Evolutionary conservation across 805 yeast species (phyloP), one percentile per base, ranked within the genome.

Genomic region (Clavispora santaluciae): DNA sequence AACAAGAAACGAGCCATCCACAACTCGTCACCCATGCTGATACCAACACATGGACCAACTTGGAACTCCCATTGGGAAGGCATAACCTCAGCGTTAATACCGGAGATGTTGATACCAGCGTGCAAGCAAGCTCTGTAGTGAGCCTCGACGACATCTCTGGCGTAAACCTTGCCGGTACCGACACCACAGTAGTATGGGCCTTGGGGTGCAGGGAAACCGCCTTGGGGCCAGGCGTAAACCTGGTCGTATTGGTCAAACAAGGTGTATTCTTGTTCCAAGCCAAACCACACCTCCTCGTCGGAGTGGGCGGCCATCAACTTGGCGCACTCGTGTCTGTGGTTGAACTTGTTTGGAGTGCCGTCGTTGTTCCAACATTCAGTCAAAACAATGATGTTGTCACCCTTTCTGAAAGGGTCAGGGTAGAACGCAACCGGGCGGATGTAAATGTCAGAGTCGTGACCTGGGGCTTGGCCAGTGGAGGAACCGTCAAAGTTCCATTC

Each of bases 101-200:
- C 99, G 40, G 95, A 84, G 54, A 91, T 83, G 63, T 76, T 73
- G 57, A 91, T 68, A 62, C 98, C 98, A 51, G 98, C 83, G 65
- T 86, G 84, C 51, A 91, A 75, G 76, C 97, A 90, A 48, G 99
- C 99, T 68, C 93, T 83, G 85, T 93, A 93, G 76, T 91, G 99
- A 45, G 99, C 98, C 78, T 91, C 99, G 57, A 93, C 89, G 43
- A 91, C 89, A 66, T 93, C 99, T 75, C 99, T 82, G 61, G 97
- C 96, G 68, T 83, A 87, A 50, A 91, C 99, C 75, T 88, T 90
- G 63, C 97, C 96, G 59, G 96, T 79, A 73, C 99, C 99, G 53
- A 93, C 99, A 81, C 98, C 99, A 78, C 99, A 93, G 83, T 93
- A 93, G 85, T 93, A 93, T 48, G 99, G 99, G 54, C 99, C 99